Percentiles rank a stretch among this genome's conserved stretches.
Evolutionary conservation across 345 rosid species (phyloP).

Genomic region (Xanthoceras sorbifolium): DNA sequence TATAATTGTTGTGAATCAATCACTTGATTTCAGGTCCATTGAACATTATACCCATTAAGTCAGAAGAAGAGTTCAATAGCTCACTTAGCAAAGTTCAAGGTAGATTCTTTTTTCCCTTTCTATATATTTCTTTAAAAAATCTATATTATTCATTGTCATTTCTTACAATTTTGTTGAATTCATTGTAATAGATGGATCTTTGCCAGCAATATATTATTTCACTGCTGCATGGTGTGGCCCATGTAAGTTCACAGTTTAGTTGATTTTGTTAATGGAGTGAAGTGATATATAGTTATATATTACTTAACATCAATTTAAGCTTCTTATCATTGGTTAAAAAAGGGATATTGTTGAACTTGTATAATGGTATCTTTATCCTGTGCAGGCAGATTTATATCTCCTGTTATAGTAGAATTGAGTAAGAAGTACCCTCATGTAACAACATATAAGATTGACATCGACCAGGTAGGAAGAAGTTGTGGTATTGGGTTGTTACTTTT

Average conservation of each 20-base stretch:
- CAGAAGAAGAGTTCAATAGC: constrained; percentile 54
- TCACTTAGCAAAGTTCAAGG: constrained; percentile 58
- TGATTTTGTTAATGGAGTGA: neutral
- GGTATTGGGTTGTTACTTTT: neutral
- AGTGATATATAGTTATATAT: neutral
- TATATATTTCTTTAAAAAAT: neutral
- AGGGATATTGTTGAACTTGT: neutral
- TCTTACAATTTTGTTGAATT: constrained; percentile 4
- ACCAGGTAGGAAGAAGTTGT: constrained; percentile 46
- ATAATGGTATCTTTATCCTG: constrained; percentile 5
- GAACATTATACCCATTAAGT: constrained; percentile 43
- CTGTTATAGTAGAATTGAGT: constrained; percentile 57
- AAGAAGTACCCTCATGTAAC: constrained; percentile 61
- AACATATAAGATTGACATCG: constrained; percentile 79
- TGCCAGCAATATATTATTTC: constrained; percentile 70
- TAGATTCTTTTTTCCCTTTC: constrained; percentile 1
- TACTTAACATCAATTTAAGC: neutral
- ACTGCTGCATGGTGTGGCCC: constrained; percentile 91
- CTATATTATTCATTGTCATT: neutral
- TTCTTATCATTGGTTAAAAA: neutral
- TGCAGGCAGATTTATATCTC: constrained; percentile 72
- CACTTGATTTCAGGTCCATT: constrained; percentile 34
- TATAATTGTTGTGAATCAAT: neutral
- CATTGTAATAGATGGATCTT: constrained; percentile 48
- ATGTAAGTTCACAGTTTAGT: constrained; percentile 48